Base-by-base conservation (phyloP, 441 rosid species). In the Arabidopsis hybrid region DNA sequence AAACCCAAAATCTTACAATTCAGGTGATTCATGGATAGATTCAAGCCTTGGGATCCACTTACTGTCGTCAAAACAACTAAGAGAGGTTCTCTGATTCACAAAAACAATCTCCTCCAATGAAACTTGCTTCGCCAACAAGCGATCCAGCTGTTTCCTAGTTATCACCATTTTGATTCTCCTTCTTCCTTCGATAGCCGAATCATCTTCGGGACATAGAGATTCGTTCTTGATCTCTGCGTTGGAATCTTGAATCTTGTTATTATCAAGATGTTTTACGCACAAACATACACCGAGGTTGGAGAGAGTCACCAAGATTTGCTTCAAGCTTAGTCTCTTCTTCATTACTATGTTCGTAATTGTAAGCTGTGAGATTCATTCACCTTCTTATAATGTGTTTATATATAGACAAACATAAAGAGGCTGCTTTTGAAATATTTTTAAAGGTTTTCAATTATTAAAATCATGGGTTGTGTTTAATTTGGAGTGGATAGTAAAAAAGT, bases 401-500 rank as follows among this genome's bases (percentile, higher is more conserved):
- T 36, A 70, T 43, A 59, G 8, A 52, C 29, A 55, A 73, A 65
- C 31, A 21, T 35, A 51, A 67, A 52, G 34, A 62, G 65, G 52
- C 26, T 60, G 43, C 50, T 51, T 75, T 52, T 34, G 73, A 6
- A 42, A 60, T 67, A 32, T 10, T 8, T 13, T 29, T 29, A 16
- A 31, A 40, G 1, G 7, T 13, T 46, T 53, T 14, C 16, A 45
- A 53, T 21, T 67, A 51, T 59, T 74, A 68, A 7, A 62, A 75
- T 49, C 50, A 69, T 62, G 71, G 46, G 65, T 55, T 75, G 79
- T 75, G 79, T 69, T 75, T 69, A 55, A 75, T 55, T 55, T 75
- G 75, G 79, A 75, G 79, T 75, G 79, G 79, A 69, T 75, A 47
- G 79, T 56, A 45, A 55, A 36, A 69, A 55, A 55, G 74, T 75